Conservation (phyloP, 768 basidiomycete genomes). For the Mycena alexandri region DNA sequence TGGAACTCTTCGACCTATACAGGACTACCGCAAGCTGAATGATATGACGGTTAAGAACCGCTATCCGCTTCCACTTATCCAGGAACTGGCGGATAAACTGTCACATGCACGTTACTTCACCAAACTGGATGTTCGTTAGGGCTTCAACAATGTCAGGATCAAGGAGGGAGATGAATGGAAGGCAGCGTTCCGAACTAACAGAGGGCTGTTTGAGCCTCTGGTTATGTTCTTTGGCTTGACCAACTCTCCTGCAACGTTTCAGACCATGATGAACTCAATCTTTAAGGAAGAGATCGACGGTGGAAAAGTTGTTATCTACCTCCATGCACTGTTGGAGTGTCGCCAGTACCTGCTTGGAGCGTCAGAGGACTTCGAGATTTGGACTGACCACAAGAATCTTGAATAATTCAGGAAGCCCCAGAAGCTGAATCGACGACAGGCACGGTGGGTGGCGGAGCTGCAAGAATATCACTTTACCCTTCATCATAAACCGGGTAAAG, state of each 20-base stretch:
- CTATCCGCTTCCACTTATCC: constrained; percentile 1
- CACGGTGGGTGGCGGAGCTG: no score
- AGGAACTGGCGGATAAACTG: constrained; percentile 1
- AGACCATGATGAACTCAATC: not conserved
- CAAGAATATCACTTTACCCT: constrained; percentile 38
- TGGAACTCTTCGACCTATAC: no score
- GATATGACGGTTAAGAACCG: no score
- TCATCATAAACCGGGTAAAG: constrained; percentile 12
- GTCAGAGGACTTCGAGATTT: no score
- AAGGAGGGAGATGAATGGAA: constrained; percentile 12
- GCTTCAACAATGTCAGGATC: not conserved
- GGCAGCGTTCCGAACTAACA: no score
- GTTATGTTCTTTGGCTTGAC: constrained; percentile 6
- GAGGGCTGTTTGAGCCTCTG: not conserved
- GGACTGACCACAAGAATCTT: no score
- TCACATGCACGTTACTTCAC: not conserved
- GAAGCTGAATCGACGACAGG: no score
- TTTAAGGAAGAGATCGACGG: no score
- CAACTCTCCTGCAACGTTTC: constrained; percentile 1
- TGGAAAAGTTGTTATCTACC: no score
- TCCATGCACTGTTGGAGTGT: no score
- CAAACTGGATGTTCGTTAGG: constrained; percentile 3
- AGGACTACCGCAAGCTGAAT: no score
- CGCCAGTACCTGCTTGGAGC: not conserved
- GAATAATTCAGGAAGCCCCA: no score